Evolutionary conservation across 495 filamentous ascomycete species (phyloP), one percentile per base, ranked within the genome.

Genomic region (Recurvomyces mirabilis): DNA sequence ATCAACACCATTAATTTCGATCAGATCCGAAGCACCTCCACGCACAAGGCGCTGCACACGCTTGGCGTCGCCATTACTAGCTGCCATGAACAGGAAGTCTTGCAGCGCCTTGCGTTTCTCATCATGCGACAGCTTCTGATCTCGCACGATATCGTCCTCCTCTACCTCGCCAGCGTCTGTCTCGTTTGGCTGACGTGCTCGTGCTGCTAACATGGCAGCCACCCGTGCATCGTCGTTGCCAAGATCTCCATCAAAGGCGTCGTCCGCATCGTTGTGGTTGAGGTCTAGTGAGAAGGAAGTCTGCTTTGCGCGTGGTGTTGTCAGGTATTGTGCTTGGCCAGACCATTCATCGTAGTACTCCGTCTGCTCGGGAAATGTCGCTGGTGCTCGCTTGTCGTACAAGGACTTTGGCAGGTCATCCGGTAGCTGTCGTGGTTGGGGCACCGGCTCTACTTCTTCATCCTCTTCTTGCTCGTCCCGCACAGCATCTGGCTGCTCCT

Each of bases 261-360:
- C 77, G 30, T 79, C 77, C 42, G 79, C 72, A 57, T 84, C 73
- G 19, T 68, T 69, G 33, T 93, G 83, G 58, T 93, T 78, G 4
- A 94, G 69, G 2, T 83, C 74, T 20, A 98, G 76, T 54, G 79
- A 88, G 63, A 98, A 93, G 5, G 87, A 83, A 60, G 83, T 85
- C 23, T 88, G 81, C 15, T 83, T 73, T 28, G 89, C 75, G n/a
- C n/a, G n/a, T 15, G 91, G 88, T 19, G 78, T 79, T 1, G 84
- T 89, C 15, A 96, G 69, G 66, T 89, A 93, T 66, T 95, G 86
- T 12, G 88, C 93, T 73, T 94, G 85, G 38, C 91, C 89, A 80
- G 94, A 87, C 91, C 91, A 98, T 46, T 84, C 93, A 73, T 98
- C 91, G 60, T 96, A 96, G 68, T 94, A 83, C n/a, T n/a, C n/a